A percentile compares a stretch with the other conserved stretches of the same genome.
Evolutionary conservation across 2,329 filamentous ascomycete genomes (phyloP).

Genomic region (Fusarium secorum): DNA sequence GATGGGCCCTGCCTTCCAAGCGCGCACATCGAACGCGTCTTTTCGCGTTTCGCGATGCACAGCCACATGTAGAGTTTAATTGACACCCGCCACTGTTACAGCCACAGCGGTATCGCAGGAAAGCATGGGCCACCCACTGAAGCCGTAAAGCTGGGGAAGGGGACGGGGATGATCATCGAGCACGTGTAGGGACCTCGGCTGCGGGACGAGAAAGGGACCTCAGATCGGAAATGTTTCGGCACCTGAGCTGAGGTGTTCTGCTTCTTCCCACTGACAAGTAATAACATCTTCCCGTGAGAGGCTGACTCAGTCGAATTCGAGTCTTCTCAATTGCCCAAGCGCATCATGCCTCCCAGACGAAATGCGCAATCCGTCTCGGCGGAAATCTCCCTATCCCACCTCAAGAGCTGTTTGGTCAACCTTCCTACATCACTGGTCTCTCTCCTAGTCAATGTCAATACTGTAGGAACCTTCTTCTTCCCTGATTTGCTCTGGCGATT

Average conservation of each 20-base stretch:
- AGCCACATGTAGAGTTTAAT: constrained; percentile 42
- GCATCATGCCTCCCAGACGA: constrained; percentile 58
- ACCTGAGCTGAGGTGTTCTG: neutral
- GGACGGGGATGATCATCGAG: constrained; percentile 41
- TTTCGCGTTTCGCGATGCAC: constrained; percentile 46
- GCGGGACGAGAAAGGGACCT: constrained; percentile 31
- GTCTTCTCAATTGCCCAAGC: neutral
- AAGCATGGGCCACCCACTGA: neutral
- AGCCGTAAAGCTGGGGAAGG: constrained; percentile 22
- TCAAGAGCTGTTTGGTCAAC: constrained; percentile 96
- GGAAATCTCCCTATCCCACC: constrained; percentile 83
- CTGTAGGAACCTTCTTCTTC: constrained; percentile 62
- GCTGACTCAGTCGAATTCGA: neutral
- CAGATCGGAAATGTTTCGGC: constrained; percentile 33
- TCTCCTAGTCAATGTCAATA: constrained; percentile 87
- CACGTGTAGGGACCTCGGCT: constrained; percentile 50
- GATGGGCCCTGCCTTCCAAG: constrained; percentile 6
- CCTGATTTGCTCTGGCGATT: neutral
- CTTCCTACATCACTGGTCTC: constrained; percentile 85
- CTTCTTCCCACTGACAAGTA: constrained; percentile 19
- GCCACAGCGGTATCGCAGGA: neutral
- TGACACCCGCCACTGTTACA: constrained; percentile 36
- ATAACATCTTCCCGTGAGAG: constrained; percentile 6
- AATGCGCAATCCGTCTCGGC: constrained; percentile 73
- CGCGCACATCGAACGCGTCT: constrained; percentile 43